Evolutionary conservation across 176 grass and related monocot genomes (phyloP), one percentile per base, ranked within the genome.

Genomic region (Eleusine indica): DNA sequence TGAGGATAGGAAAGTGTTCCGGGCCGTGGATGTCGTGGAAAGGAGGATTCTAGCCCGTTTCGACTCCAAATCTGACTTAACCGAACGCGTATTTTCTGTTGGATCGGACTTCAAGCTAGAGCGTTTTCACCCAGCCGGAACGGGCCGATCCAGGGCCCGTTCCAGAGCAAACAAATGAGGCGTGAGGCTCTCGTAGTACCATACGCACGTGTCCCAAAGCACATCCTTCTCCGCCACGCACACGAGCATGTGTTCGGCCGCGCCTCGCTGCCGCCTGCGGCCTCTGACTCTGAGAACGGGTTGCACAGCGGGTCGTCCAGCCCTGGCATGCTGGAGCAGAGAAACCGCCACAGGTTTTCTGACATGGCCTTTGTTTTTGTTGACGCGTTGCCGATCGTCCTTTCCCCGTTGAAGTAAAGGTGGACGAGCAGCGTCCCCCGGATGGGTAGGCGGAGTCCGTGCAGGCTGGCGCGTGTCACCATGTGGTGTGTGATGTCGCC

Each of bases 221-320:
- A 49, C 21, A 62, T 97, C 94, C 70, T 88, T 76, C 91, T 92
- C 91, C 0, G 94, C 91, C 80, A 91, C 80, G 71, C 85, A 87
- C 53, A 94, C 77, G 47, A 92, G 84, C 25, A 94, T 85, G 39
- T 86, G 71, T 6, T 72, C 83, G 30, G 72, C 85, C 1, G 74
- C 84, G 75, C 94, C 15, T 30, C 80, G 51, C 78, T 79, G 29
- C 80, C 88, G 39, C 87, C 84, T 0, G 88, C 80, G 25, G 25
- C 25, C 25, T 25, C 25, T 25, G 25, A 25, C 25, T 25, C 25
- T 25, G 25, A 25, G 84, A 92, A 96, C 41, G 91, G 91, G 74
- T 96, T 90, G 51, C 81, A 68, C 66, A 88, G 64, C n/a, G 80
- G 85, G 76, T 96, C 88, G 15, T 96, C 90, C 9, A 93, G 77